phyloP scores from a whole-genome alignment of 2,329 filamentous ascomycete species.

The Talaromyces sp. region DNA sequence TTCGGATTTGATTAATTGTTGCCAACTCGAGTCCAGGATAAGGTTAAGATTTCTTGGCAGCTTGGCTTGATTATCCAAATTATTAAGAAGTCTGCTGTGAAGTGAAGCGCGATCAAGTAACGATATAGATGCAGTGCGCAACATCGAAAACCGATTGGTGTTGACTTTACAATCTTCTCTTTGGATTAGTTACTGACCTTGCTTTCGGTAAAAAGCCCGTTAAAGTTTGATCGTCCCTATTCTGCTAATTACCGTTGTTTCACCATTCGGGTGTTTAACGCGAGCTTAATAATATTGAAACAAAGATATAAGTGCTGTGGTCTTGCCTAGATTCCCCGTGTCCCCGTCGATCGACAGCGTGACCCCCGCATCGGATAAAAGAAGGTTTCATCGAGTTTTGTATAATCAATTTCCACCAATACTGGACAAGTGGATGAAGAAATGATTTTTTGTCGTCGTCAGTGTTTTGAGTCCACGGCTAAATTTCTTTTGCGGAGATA shows the following conservation, averaged over 20 bases:
- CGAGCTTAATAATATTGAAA: neutral
- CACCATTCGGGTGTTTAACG: neutral
- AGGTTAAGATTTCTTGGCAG: too few species aligned
- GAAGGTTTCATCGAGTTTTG: neutral
- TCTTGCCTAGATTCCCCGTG: neutral
- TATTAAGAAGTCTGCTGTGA: too few species aligned
- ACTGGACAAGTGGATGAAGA: neutral
- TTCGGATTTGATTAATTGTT: too few species aligned
- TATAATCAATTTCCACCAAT: conserved; percentile 14
- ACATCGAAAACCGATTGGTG: too few species aligned
- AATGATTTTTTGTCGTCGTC: neutral
- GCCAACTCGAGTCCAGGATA: too few species aligned
- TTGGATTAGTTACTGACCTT: too few species aligned
- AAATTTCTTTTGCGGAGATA: neutral
- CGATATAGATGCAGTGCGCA: too few species aligned
- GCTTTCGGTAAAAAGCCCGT: neutral
- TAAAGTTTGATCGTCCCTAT: neutral
- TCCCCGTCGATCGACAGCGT: neutral
- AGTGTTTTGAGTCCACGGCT: neutral
- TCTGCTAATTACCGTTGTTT: neutral
- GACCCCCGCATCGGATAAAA: conserved; percentile 1
- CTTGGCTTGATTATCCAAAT: too few species aligned
- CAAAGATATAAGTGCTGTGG: neutral
- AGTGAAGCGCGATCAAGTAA: too few species aligned
- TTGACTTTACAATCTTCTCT: too few species aligned